Conservation (phyloP, 140 eudicot genomes). For the Anethum foeniculum region DNA sequence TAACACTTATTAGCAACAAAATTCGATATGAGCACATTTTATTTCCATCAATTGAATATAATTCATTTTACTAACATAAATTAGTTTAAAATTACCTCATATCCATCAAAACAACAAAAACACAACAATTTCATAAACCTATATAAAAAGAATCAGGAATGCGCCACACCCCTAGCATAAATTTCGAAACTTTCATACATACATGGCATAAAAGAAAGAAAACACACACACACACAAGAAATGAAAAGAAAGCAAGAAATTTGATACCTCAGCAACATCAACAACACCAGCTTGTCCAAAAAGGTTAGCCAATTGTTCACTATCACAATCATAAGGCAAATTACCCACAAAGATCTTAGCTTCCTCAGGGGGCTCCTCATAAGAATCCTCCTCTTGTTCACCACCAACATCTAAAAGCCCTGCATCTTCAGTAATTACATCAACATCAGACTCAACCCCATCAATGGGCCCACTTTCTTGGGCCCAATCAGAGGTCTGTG, state of each 20-base stretch:
- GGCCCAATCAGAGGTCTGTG: constrained; percentile 37
- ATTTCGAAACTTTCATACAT: background rate
- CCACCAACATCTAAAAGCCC: background rate
- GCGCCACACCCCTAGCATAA: background rate
- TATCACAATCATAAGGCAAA: constrained; percentile 53
- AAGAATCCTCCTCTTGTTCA: constrained; percentile 23
- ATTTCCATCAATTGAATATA: background rate
- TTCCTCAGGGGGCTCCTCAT: constrained; percentile 52
- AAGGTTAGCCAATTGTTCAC: constrained; percentile 50
- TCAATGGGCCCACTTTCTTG: constrained; percentile 21
- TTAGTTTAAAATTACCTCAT: background rate
- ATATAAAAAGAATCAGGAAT: background rate
- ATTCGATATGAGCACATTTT: background rate
- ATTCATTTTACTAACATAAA: background rate
- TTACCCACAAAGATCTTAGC: constrained; percentile 68
- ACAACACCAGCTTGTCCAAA: constrained; percentile 65
- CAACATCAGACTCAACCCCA: constrained; percentile 1
- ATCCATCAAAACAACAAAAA: background rate
- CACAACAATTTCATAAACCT: background rate
- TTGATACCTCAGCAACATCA: constrained; percentile 57
- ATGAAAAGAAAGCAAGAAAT: background rate
- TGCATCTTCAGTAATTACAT: background rate
- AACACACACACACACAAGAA: background rate
- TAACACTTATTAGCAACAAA: background rate
- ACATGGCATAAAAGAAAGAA: background rate